Conservation (phyloP, 176 grass and related monocot genomes). For the Chloris gayana region DNA sequence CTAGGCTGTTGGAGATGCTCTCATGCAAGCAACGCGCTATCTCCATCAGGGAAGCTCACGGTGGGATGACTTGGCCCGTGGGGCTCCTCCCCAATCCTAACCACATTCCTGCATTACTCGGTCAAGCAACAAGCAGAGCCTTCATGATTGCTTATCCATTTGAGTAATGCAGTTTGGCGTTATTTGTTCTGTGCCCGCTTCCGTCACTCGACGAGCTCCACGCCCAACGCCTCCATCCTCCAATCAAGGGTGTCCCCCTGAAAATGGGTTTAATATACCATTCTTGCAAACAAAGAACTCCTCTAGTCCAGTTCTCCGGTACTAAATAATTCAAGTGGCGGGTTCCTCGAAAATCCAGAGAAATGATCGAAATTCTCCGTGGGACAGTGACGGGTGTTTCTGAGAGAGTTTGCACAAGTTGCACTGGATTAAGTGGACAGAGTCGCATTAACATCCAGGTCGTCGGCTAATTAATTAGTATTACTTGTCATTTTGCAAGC, state of each 20-base stretch:
- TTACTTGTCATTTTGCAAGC: slow-evolving; percentile 32
- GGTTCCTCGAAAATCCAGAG: background rate
- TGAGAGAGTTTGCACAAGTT: slow-evolving; percentile 4
- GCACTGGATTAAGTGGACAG: background rate
- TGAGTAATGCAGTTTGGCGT: slow-evolving; percentile 31
- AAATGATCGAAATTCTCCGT: background rate
- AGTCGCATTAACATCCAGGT: background rate
- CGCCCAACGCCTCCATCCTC: background rate
- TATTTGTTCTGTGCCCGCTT: slow-evolving; percentile 17
- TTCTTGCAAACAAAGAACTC: slow-evolving; percentile 33
- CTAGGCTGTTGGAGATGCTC: no score
- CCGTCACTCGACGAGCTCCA: slow-evolving; percentile 6
- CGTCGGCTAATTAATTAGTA: slow-evolving; percentile 24
- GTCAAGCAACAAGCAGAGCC: slow-evolving; percentile 29
- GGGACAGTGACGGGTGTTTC: background rate
- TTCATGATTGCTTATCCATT: slow-evolving; percentile 45
- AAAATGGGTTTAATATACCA: background rate
- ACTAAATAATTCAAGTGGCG: background rate
- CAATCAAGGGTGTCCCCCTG: background rate
- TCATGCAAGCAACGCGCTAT: slow-evolving; percentile 26
- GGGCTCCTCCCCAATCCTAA: slow-evolving; percentile 36
- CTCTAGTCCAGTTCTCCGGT: background rate
- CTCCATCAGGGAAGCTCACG: slow-evolving; percentile 14
- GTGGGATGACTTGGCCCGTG: slow-evolving; percentile 34
- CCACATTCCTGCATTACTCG: slow-evolving; percentile 37